Evolutionary conservation across 495 filamentous ascomycete species (phyloP).

Genomic region (Xylaria curta): DNA sequence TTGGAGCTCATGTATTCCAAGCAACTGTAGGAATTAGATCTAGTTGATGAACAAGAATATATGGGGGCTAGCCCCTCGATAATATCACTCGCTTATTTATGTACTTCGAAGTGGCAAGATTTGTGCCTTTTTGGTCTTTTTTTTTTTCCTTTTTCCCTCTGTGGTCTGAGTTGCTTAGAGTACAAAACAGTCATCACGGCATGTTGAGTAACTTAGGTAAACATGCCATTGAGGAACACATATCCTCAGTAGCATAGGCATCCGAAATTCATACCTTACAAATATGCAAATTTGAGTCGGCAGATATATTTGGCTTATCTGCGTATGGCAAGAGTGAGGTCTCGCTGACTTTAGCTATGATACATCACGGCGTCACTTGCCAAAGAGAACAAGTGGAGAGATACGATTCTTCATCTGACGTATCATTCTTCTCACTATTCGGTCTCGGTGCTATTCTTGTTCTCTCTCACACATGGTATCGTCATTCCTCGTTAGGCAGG

Average conservation of each 20-base stretch:
- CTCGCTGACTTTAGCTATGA: neutral
- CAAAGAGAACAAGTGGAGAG: neutral
- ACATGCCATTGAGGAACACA: neutral
- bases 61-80: neutral
- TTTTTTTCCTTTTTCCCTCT: neutral
- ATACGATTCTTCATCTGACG: neutral
- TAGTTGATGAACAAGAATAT: slow-evolving; percentile 17
- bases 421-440: slow-evolving; percentile 19
- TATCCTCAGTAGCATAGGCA: neutral
- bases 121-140: neutral
- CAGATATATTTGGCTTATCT: neutral
- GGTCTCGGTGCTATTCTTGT: slow-evolving; percentile 12
- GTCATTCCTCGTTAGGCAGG: slow-evolving; percentile 17
- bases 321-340: neutral
- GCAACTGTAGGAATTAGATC: slow-evolving; percentile 19
- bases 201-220: too few species aligned
- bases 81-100: neutral
- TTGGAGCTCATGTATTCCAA: slow-evolving; percentile 8
- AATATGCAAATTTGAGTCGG: neutral
- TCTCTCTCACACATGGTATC: slow-evolving; percentile 6
- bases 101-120: neutral
- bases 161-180: too few species aligned
- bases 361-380: neutral
- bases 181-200: too few species aligned
- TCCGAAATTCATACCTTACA: neutral